phyloP scores from a whole-genome alignment of 768 basidiomycete genomes.

The Macrolepiota albuminosa region DNA sequence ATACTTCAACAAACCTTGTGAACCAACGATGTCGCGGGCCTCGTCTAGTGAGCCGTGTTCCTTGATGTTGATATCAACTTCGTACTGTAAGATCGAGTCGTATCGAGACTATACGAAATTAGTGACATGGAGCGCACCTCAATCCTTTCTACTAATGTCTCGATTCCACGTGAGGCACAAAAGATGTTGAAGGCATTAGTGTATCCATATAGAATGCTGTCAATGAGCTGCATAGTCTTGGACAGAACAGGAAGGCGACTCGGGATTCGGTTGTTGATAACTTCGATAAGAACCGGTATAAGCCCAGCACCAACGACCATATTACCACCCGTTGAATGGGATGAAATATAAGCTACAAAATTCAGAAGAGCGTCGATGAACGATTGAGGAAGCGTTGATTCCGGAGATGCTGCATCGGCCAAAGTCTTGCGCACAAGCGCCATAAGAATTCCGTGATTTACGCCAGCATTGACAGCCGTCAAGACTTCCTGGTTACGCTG shows the following conservation, averaged over 20 bases:
- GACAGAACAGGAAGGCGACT: constrained; percentile 73
- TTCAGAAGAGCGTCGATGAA: constrained; percentile 82
- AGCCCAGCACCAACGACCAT: constrained; percentile 95
- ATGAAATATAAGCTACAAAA: constrained; percentile 84
- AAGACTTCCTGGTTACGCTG: constrained; percentile 82
- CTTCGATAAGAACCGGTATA: constrained; percentile 82
- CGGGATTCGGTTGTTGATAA: constrained; percentile 74
- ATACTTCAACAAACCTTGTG: constrained; percentile 41
- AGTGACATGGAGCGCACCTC: constrained; percentile 51
- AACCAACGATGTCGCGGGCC: constrained; percentile 41
- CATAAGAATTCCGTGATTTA: constrained; percentile 95
- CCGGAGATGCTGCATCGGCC: constrained; percentile 59
- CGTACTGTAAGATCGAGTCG: constrained; percentile 38
- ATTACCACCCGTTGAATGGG: constrained; percentile 79
- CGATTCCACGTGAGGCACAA: constrained; percentile 78
- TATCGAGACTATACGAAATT: constrained; percentile 11
- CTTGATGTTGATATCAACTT: constrained; percentile 61
- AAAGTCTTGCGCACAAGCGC: constrained; percentile 81
- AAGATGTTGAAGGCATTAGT: constrained; percentile 85
- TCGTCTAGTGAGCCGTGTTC: constrained; percentile 43
- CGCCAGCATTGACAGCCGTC: constrained; percentile 88
- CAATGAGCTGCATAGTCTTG: constrained; percentile 88
- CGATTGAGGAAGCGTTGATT: constrained; percentile 63
- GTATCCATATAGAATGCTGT: constrained; percentile 88
- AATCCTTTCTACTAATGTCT: constrained; percentile 80